Base-by-base conservation (phyloP, 441 rosid genomes). In the Populus trichocarpa region DNA sequence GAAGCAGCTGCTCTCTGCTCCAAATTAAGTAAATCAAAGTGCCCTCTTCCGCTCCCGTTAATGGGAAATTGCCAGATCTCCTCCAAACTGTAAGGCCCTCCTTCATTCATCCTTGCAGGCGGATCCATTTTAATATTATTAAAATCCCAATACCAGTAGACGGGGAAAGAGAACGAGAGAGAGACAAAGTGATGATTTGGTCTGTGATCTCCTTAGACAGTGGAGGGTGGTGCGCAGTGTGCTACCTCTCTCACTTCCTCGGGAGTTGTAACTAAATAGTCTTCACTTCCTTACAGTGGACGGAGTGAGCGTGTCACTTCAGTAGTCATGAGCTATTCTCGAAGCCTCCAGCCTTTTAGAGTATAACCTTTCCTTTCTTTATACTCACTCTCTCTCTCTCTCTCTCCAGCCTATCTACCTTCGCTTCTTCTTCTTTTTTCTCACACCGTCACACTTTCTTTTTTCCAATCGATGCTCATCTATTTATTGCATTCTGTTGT, bases 51-150 rank as follows among this genome's bases (percentile, higher is more conserved):
- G 71, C 73, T 80, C 70, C 89, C 90, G 78, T 79, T 89, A 73
- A 88, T 67, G 79, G 95, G 88, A 77, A 87, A 88, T 84, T 80
- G 97, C 98, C 94, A 95, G 94, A 93, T 89, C 97, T 93, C 97
- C 53, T 92, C 75, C 71, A 90, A 80, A 80, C 83, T 88, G 74
- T 78, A 93, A 50, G 89, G 77, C 69, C 86, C 91, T 71, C 88
- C 92, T 77, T 85, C 87, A 75, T 85, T 88, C 89, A 90, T 86
- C 89, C 88, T 82, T 69, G 84, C 87, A 8, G 91, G 88, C 50
- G 94, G 97, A 93, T 93, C 97, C 97, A 93, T 91, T 6, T 3
- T 6, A 9, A 10, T 33, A 72, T 65, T 33, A 72, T 70, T 73
- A 42, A 72, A 28, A 69, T 68, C 73, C 77, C 61, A 70, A 70